Evolutionary conservation across 345 rosid genomes (phyloP), one percentile per base, ranked within the genome.

Genomic region (Eucalyptus rudis): DNA sequence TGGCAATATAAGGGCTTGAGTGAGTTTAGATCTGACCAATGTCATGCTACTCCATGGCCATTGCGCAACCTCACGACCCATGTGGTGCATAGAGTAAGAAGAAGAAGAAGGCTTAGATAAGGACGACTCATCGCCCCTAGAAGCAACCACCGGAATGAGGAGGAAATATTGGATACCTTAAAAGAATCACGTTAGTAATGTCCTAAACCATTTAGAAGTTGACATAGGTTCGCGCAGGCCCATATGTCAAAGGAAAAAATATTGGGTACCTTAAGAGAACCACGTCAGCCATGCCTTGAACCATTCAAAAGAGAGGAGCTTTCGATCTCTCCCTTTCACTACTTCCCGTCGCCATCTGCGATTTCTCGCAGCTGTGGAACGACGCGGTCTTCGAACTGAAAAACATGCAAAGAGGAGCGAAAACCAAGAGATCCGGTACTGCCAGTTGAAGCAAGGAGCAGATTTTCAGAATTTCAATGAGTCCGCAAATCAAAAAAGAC

Each of bases 121-220:
- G 31, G 33, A 62, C 59, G 66, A 87, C 83, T 92, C 93, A 49
- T 90, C 93, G 87, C 86, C 91, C 36, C 49, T 91, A 86, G 96
- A 89, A 88, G 93, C 94, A 79, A 95, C 92, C 87, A 95, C 96
- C 12, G 94, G 98, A 88, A 97, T 95, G 76, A 95, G 95, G 89
- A 96, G 94, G 0, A 52, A 52, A 52, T 19, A 19, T 19, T 19
- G 10, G 58, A 8, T 19, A 19, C 58, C 58, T 19, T 19, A 19
- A 52, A 52, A 52, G 24, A 8, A 52, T 52, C 58, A 19, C 10
- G 4, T 52, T 0, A 52, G 58, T 52, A 10, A 52, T 19, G 9
- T 0, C 10, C 1, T 52, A 0, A 52, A 52, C 58, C 58, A 52
- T 19, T 19, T 52, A 52, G 24, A 52, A 52, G 58, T 52, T 52